Percentiles rank a stretch among this genome's conserved stretches.
These are phyloP conservation scores for Trichoderma erinaceum DNA, from an alignment of 495 filamentous ascomycete genomes.

Conservation along the genomic window DNA sequence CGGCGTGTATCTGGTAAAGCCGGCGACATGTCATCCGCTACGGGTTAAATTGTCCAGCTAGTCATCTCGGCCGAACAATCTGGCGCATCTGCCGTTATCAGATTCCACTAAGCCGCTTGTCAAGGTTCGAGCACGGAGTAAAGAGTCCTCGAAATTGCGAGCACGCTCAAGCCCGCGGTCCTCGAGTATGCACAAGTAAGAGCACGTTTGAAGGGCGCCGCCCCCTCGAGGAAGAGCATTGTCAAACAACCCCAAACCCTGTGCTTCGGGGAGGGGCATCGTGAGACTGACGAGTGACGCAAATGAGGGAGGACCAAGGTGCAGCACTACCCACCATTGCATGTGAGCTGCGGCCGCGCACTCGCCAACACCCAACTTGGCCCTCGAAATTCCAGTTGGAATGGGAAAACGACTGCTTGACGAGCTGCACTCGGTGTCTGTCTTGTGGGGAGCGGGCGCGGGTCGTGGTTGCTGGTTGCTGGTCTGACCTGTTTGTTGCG, in stretches of 20 bases:
- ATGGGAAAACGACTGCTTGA: not conserved
- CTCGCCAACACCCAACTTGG: not conserved
- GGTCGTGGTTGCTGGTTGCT: not conserved
- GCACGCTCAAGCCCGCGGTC: not conserved
- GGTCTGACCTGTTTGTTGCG: conserved; percentile 3
- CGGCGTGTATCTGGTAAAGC: not conserved
- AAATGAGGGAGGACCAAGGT: not conserved
- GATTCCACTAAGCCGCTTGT: not conserved
- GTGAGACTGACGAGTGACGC: conserved; percentile 2
- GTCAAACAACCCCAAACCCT: not conserved
- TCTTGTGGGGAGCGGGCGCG: conserved; percentile 10
- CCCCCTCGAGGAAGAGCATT: not conserved
- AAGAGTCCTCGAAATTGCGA: not conserved
- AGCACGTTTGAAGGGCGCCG: not conserved
- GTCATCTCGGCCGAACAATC: not conserved
- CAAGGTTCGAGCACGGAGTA: not conserved
- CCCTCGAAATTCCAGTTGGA: not conserved
- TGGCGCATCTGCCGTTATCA: not conserved
- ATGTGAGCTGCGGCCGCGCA: conserved; percentile 9
- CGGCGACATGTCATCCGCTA: not conserved
- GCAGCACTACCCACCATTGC: not conserved
- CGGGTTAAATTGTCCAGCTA: not conserved
- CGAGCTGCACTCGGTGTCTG: not conserved
- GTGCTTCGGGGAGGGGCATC: not conserved
- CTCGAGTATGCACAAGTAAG: not conserved